Evolutionary conservation across 306 rosid genomes (phyloP).

Genomic region (Comarum palustre): DNA sequence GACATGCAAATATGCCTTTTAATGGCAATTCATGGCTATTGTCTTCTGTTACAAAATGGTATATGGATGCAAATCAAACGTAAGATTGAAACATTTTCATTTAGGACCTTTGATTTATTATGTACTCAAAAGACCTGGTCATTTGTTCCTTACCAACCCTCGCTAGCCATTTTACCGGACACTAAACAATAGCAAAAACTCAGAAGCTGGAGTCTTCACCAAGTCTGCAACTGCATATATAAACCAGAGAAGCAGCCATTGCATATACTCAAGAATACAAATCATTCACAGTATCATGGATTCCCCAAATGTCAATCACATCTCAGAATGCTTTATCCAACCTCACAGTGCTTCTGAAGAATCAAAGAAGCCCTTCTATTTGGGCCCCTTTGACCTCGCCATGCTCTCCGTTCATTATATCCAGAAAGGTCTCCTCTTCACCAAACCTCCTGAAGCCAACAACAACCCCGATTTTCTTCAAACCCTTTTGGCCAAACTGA

Average conservation of each 20-base stretch:
- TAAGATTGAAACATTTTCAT: no score
- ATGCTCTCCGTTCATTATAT: constrained; percentile 51
- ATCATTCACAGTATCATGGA: neutral
- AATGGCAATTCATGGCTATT: neutral
- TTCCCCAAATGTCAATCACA: constrained; percentile 4
- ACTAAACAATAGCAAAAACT: neutral
- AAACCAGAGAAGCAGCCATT: neutral
- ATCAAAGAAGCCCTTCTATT: constrained; percentile 30
- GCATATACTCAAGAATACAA: neutral
- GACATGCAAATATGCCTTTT: neutral
- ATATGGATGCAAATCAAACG: no score
- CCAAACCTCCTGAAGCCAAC: constrained; percentile 35
- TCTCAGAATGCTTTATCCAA: constrained; percentile 37
- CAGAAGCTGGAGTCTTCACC: neutral
- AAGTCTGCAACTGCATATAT: neutral
- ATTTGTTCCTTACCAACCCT: neutral
- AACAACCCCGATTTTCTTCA: constrained; percentile 15
- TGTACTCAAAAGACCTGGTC: no score
- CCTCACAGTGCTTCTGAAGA: constrained; percentile 23
- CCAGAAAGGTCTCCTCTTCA: constrained; percentile 65
- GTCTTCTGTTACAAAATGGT: no score
- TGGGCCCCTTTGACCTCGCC: constrained; percentile 44
- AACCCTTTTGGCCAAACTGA: constrained; percentile 35
- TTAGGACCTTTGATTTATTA: no score
- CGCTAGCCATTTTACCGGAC: neutral